Evolutionary conservation across 2,329 filamentous ascomycete species (phyloP).

Genomic region (Chalaropsis thielavioides): DNA sequence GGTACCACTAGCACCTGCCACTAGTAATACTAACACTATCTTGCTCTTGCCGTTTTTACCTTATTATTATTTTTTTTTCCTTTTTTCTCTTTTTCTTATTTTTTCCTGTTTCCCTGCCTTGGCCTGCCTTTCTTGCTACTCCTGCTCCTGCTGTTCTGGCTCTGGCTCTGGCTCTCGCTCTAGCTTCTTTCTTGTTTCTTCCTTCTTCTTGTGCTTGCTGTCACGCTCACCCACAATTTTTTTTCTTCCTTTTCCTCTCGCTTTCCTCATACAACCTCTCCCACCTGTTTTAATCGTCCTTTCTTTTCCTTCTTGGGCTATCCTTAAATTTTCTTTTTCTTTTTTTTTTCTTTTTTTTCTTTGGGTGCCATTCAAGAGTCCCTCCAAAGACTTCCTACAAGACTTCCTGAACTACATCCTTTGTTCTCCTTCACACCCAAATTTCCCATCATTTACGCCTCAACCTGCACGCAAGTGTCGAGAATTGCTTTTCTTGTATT

Average conservation of each 20-base stretch:
- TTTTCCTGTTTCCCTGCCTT: background rate
- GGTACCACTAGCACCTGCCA: background rate
- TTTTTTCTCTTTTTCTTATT: no score
- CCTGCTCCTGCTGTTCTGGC: background rate
- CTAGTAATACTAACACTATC: background rate
- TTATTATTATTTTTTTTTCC: no score
- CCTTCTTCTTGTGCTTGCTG: background rate
- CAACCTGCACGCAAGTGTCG: background rate
- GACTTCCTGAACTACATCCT: background rate
- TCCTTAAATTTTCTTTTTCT: background rate
- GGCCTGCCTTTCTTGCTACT: background rate
- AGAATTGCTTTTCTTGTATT: background rate
- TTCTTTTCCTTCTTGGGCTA: conserved; percentile 6
- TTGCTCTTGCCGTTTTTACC: background rate
- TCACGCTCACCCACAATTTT: background rate
- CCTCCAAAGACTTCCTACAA: background rate
- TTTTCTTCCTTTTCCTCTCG: background rate
- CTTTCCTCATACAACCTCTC: background rate
- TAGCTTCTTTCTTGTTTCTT: background rate
- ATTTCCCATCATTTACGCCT: conserved; percentile 3
- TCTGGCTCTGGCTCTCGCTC: background rate
- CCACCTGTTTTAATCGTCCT: conserved; percentile 2
- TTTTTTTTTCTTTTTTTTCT: background rate
- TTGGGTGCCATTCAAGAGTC: background rate
- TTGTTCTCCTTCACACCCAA: background rate